Conservation (phyloP, 306 rosid genomes). For the Vicia sativa region DNA sequence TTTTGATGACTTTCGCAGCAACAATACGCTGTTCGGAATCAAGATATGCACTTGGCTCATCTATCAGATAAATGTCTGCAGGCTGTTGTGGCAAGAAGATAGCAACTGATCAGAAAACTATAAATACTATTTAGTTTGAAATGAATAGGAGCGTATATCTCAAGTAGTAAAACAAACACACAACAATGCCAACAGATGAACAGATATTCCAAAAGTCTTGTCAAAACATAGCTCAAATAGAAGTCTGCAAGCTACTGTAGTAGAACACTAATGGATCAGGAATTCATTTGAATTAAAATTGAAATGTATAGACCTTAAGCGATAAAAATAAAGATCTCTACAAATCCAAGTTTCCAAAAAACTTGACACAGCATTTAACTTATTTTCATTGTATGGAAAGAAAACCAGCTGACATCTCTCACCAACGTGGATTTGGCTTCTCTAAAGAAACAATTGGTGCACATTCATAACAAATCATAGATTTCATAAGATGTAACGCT, state of each 20-base stretch:
- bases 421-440: constrained; percentile 5
- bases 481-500: neutral
- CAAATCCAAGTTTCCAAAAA: neutral
- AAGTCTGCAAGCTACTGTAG: constrained; percentile 63
- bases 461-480: neutral
- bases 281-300: neutral
- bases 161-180: neutral
- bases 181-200: constrained; percentile 32
- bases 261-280: constrained; percentile 28
- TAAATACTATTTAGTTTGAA: constrained; percentile 11
- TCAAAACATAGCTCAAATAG: constrained; percentile 36
- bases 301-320: neutral
- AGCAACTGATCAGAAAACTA: constrained; percentile 28
- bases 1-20: constrained; percentile 96
- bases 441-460: neutral
- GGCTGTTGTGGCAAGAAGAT: constrained; percentile 64
- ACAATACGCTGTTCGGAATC: constrained; percentile 98
- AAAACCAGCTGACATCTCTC: neutral
- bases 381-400: constrained; percentile 2
- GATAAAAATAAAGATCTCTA: neutral
- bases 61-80: constrained; percentile 93
- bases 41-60: constrained; percentile 97
- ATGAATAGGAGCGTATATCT: neutral
- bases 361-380: constrained; percentile 3
- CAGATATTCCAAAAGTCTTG: constrained; percentile 16